Evolutionary conservation across 1,284 basidiomycete species (phyloP), one percentile per base, ranked within the genome.

Genomic region (Tetrapyrgos nigripes): DNA sequence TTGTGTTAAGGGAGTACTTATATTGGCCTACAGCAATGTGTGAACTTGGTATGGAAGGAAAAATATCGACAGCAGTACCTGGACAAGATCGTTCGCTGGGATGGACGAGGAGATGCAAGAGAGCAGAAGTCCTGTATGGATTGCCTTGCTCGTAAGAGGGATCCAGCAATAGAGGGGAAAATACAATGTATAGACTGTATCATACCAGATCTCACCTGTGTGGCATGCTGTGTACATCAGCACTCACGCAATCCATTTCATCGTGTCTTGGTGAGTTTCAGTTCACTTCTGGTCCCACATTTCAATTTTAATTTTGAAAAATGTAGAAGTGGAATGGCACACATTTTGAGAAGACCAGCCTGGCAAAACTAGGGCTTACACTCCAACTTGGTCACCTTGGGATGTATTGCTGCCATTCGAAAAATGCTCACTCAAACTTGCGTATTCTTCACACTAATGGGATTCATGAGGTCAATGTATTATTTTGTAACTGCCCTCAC

Each of bases 401-500:
- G 4, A 49, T 19, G 17, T 11, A 14, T 27, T 49, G 47, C 14
- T 11, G n/a, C 3, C 14, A 10, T 10, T 8, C 4, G 3, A 10
- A 28, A 8, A 3, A 11, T n/a, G 27, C 19, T 28, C 47, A 49
- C 26, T 19, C 11, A 53, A n/a, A 28, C 4, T 47, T 55, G 9
- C 31, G n/a, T 13, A 29, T 55, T 23, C 44, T 55, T 10, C 53
- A 55, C 28, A 55, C 53, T 2, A 55, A 46, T 19, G 44, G 40
- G 19, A 47, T 55, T 19, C 53, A 55, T 33, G 9, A 27, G 2
- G 27, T 47, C 26, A 33, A 31, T 14, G 2, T 55, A 3, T 14
- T 47, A n/a, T 55, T 19, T 23, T 55, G 53, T 33, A 21, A 31
- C 6, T 55, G 53, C n/a, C n/a, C n/a, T n/a, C n/a, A n/a, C n/a